phyloP scores from a whole-genome alignment of 495 filamentous ascomycete genomes.

The Aspergillus carlsbadensis region DNA sequence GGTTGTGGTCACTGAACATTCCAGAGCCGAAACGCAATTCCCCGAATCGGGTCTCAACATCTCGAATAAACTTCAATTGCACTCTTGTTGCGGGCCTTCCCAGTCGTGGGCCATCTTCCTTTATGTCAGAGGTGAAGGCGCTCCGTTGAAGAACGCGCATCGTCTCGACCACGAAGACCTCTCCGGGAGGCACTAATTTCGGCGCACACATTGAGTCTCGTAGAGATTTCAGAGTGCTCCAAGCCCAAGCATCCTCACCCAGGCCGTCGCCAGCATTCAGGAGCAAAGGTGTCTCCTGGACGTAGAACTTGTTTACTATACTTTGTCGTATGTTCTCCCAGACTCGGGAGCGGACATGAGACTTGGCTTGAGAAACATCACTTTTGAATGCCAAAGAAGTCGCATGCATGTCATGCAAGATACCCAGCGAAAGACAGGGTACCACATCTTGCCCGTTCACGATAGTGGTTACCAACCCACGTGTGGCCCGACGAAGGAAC shows the following conservation, averaged over 20 bases:
- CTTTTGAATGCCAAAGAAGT: conserved; percentile 70
- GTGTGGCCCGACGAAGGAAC: conserved; percentile 66
- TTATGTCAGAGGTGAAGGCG: conserved; percentile 46
- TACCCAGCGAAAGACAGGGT: conserved; percentile 70
- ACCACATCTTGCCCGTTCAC: conserved; percentile 74
- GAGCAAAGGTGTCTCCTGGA: conserved; percentile 43
- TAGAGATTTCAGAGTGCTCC: conserved; percentile 63
- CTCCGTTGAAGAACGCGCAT: conserved; percentile 58
- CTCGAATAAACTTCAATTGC: conserved; percentile 62
- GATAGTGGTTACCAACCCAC: conserved; percentile 73
- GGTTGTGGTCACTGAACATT: conserved; percentile 76
- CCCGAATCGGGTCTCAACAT: conserved; percentile 66
- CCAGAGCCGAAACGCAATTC: conserved; percentile 69
- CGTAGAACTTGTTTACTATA: conserved; percentile 48
- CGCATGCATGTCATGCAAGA: conserved; percentile 73
- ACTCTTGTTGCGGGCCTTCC: conserved; percentile 64
- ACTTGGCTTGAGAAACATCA: conserved; percentile 62
- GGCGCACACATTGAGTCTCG: conserved; percentile 66
- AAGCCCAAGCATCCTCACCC: conserved; percentile 70
- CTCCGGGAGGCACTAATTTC: conserved; percentile 74
- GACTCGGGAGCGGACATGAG: conserved; percentile 63
- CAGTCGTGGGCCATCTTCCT: conserved; percentile 38
- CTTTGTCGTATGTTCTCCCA: conserved; percentile 58
- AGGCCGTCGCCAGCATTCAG: conserved; percentile 46
- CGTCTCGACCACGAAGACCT: conserved; percentile 71